Evolutionary conservation across 2,329 filamentous ascomycete species (phyloP), one percentile per base, ranked within the genome.

Genomic region (Pseudogymnoascus sp.): DNA sequence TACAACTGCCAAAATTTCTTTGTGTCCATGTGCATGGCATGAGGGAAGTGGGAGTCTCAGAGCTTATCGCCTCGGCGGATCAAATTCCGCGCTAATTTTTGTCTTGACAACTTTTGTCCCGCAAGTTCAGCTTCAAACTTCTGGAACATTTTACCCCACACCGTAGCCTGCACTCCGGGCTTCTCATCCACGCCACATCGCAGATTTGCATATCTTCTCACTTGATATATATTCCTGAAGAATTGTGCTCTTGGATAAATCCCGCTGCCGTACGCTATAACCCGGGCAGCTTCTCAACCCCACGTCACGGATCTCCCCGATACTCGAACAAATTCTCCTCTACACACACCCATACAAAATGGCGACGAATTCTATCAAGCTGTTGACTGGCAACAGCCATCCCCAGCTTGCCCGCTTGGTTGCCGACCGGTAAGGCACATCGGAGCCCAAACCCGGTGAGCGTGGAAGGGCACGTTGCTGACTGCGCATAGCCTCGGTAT

Each of bases 371-470:
- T 87, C 84, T 37, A 89, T 90, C 73, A 90, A 90, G 76, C 77
- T 90, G 66, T 78, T 90, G 73, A 89, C 87, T 69, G 87, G 87
- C 69, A 89, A 89, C 78, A 89, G 86, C 74, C 87, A 90, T 72
- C 87, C 87, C 5, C 81, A 87, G 75, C 82, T 90, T 63, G 87
- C 87, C 39, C 85, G 87, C 72, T 78, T 86, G 66, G 87, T 90
- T 64, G 85, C 86, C 68, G 82, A 84, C 69, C 79, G 85, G 85
- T 87, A 59, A 59, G 58, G 37, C 58, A 27, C 58, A 59, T 10
- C 12, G 13, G 72, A 63, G 64, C 27, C 21, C n/a, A 31, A n/a
- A 18, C 58, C 13, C 21, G 10, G 48, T 33, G 48, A 21, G 33
- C 36, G 10, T 58, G 37, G 35, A 59, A 27, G n/a, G 58, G 33